Conservation (phyloP, 169 alveolate species). For the Eimeria sp. region DNA sequence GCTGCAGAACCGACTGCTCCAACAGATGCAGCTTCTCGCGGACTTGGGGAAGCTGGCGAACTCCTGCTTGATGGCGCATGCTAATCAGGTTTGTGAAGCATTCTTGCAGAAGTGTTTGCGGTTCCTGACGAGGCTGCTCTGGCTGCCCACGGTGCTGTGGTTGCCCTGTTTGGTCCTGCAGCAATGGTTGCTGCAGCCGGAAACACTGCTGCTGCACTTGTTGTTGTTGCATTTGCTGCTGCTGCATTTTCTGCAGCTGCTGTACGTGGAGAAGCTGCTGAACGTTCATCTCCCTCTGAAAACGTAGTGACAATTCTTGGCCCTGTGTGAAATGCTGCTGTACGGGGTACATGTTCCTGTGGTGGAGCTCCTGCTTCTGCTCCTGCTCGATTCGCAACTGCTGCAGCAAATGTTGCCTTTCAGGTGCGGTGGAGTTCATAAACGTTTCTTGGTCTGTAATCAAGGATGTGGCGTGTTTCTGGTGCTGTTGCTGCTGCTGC, state of each 20-base stretch:
- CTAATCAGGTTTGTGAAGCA: not conserved
- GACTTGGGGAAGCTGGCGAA: not conserved
- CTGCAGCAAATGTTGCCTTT: constrained; percentile 18
- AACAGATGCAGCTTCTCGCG: not conserved
- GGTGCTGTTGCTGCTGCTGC: constrained; percentile 11
- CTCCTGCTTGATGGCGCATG: not conserved
- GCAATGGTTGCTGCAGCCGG: not conserved
- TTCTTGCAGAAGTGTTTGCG: not conserved
- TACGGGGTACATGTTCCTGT: not conserved
- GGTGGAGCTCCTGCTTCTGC: not conserved
- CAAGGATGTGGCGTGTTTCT: not conserved
- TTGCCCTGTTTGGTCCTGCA: not conserved
- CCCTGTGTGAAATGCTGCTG: constrained; percentile 34
- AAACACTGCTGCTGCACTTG: not conserved
- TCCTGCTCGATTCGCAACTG: not conserved
- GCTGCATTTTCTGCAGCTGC: constrained; percentile 16
- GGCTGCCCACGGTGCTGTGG: not conserved
- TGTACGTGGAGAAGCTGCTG: constrained; percentile 2
- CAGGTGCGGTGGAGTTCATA: not conserved
- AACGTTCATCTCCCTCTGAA: not conserved
- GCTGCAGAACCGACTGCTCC: not conserved
- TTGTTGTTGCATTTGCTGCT: not conserved
- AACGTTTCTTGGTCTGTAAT: not conserved
- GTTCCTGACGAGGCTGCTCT: not conserved
- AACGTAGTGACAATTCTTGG: not conserved